Evolutionary conservation across 2,329 filamentous ascomycete species (phyloP).

Genomic region (Alternaria alternata): DNA sequence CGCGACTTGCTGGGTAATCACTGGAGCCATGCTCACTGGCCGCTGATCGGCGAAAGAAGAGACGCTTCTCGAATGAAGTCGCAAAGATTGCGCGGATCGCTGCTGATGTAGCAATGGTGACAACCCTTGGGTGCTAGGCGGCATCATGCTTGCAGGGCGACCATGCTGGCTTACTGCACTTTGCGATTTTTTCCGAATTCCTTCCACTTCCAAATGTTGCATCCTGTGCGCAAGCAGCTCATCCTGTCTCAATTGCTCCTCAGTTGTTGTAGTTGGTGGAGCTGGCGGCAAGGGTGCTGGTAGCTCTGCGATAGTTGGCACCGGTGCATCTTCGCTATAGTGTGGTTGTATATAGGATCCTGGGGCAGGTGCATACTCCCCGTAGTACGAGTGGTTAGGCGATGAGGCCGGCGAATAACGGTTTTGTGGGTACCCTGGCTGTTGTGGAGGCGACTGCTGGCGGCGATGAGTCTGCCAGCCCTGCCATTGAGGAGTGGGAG

Average conservation of each 20-base stretch:
- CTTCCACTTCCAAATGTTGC: slow-evolving; percentile 38
- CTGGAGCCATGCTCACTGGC: not conserved
- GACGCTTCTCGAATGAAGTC: slow-evolving; percentile 23
- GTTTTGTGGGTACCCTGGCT: slow-evolving; percentile 11
- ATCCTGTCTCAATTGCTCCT: slow-evolving; percentile 43
- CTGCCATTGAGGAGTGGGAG: slow-evolving; percentile 5
- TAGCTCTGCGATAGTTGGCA: slow-evolving; percentile 37
- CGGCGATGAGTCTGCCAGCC: slow-evolving; percentile 20
- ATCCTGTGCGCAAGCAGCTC: slow-evolving; percentile 40
- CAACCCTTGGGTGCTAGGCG: slow-evolving; percentile 14
- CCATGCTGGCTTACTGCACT: slow-evolving; percentile 27
- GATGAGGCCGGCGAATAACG: slow-evolving; percentile 18
- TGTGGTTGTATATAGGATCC: slow-evolving; percentile 30
- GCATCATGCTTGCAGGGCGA: slow-evolving; percentile 21
- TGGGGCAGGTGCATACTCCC: slow-evolving; percentile 8
- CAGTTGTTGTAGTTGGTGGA: slow-evolving; percentile 36
- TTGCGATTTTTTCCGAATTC: slow-evolving; percentile 30
- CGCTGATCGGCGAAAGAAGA: slow-evolving; percentile 6
- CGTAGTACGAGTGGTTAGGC: slow-evolving; percentile 6
- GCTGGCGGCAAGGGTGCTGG: slow-evolving; percentile 38
- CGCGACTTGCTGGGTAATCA: not conserved
- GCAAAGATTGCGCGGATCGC: slow-evolving; percentile 18
- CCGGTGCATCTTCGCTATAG: slow-evolving; percentile 21
- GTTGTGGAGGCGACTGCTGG: slow-evolving; percentile 14
- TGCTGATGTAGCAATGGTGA: slow-evolving; percentile 26